These are phyloP conservation scores for Leccinum longicurvipes DNA, from an alignment of 768 basidiomycete species.

Conservation along the genomic window DNA sequence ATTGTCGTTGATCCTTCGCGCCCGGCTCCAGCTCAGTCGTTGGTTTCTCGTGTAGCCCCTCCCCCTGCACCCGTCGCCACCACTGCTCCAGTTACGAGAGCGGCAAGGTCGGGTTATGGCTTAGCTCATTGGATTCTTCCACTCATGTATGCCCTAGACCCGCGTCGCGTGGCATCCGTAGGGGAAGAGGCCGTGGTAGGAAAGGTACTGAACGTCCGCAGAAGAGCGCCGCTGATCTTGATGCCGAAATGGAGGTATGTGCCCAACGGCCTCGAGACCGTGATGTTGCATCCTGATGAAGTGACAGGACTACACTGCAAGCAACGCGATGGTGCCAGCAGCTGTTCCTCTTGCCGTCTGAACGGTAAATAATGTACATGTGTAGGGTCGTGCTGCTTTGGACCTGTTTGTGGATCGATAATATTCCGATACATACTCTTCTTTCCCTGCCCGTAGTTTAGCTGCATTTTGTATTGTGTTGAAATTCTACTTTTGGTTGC, in stretches of 20 bases:
- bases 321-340: slow-evolving; percentile 42
- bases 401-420: slow-evolving; percentile 10
- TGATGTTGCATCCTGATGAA: background rate
- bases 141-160: slow-evolving; percentile 22
- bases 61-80: slow-evolving; percentile 38
- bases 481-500: background rate
- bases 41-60: slow-evolving; percentile 85
- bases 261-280: background rate
- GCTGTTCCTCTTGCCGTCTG: slow-evolving; percentile 41
- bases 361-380: slow-evolving; percentile 1
- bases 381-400: slow-evolving; percentile 4
- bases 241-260: slow-evolving; percentile 96
- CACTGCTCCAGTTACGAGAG: slow-evolving; percentile 20
- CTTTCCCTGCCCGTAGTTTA: slow-evolving; percentile 19
- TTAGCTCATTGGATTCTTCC: background rate
- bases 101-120: slow-evolving; percentile 33
- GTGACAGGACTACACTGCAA: slow-evolving; percentile 64
- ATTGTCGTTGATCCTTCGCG: slow-evolving; percentile 87
- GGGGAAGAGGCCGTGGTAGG: slow-evolving; percentile 42
- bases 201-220: slow-evolving; percentile 56
- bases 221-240: slow-evolving; percentile 87
- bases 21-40: slow-evolving; percentile 54
- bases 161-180: slow-evolving; percentile 43
- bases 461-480: slow-evolving; percentile 21
- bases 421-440: slow-evolving; percentile 23